Evolutionary conservation across 1,284 basidiomycete species (phyloP), one percentile per base, ranked within the genome.

Genomic region (Ganoderma meredithae): DNA sequence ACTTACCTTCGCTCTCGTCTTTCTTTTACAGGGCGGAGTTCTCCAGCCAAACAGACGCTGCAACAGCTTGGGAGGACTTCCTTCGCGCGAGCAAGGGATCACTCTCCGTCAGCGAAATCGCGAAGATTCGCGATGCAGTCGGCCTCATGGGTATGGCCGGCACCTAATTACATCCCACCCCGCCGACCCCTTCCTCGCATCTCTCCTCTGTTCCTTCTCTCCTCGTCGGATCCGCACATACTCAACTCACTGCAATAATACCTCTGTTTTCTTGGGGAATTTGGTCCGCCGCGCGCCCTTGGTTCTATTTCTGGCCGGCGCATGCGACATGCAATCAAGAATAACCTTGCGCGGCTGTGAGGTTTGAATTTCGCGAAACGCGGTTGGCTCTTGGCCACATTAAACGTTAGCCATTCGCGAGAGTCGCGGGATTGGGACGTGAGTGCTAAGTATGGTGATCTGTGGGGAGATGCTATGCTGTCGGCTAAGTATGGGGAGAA

Each of bases 91-190:
- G 85, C 76, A 95, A 95, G 75, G 88, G 86, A 12, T 81, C 83
- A 13, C 83, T 95, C 70, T 91, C 87, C 5, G 85, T 90, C 0
- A 88, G 82, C 73, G 91, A 95, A 76, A 92, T 95, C 67, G 93
- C 93, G 33, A 91, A 86, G 81, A 93, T 95, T 75, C 86, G 93
- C 41, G 93, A 94, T 76, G 82, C 84, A 36, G 90, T 93, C 52
- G 92, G 92, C 22, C 84, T 94, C 44, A 82, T 88, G 61, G 93
- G 93, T 12, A 95, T 95, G 93, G 89, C 88, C 41, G 93, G 93
- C 40, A 91, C 86, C 66, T 94, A 67, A 63, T 19, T 2, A 22
- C 3, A 25, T 36, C 8, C 10, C 31, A 8, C 10, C 19, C 31
- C 17, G 17, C 44, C 31, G 13, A 7, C 41, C n/a, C 43, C n/a